A percentile compares a stretch with the other conserved stretches of the same genome.
phyloP scores from a whole-genome alignment of 2,329 filamentous ascomycete genomes.

The Colletotrichum sp. region DNA sequence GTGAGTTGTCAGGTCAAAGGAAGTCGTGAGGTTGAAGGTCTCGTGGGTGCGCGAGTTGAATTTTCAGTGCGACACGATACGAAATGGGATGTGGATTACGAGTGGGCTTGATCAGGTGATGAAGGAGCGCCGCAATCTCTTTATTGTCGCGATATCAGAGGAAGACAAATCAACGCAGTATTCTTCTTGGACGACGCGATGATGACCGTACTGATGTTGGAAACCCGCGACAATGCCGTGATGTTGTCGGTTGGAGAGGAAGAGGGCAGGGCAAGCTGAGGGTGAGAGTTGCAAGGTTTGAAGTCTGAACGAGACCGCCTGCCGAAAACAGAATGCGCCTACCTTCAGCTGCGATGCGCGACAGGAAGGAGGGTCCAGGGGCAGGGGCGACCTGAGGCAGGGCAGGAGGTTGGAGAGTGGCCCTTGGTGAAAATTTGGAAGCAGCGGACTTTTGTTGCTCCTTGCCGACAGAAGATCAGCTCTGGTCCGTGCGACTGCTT shows the following conservation, averaged over 20 bases:
- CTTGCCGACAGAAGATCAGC: background rate
- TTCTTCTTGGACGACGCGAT: background rate
- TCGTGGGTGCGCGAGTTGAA: conserved; percentile 4
- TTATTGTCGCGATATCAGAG: background rate
- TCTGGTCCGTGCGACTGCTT: background rate
- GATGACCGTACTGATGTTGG: background rate
- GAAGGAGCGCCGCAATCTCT: background rate
- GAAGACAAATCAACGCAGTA: background rate
- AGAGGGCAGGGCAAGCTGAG: conserved; percentile 1
- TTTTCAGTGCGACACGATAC: conserved; percentile 10
- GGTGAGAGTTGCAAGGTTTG: conserved; percentile 10
- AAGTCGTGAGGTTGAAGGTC: background rate
- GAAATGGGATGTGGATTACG: background rate
- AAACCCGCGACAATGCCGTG: background rate
- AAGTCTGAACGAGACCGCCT: conserved; percentile 18
- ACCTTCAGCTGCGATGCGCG: background rate
- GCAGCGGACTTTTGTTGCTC: background rate
- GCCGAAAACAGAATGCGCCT: conserved; percentile 10
- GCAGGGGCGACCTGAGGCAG: background rate
- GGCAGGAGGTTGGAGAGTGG: background rate
- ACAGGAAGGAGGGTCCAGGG: background rate
- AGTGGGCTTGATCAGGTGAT: conserved; percentile 17
- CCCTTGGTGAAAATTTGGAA: background rate
- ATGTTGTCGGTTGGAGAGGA: background rate
- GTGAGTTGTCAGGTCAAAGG: background rate